Percentiles rank a stretch among this genome's conserved stretches.
Evolutionary conservation across 306 rosid genomes (phyloP).

Genomic region (Corylus avellana): DNA sequence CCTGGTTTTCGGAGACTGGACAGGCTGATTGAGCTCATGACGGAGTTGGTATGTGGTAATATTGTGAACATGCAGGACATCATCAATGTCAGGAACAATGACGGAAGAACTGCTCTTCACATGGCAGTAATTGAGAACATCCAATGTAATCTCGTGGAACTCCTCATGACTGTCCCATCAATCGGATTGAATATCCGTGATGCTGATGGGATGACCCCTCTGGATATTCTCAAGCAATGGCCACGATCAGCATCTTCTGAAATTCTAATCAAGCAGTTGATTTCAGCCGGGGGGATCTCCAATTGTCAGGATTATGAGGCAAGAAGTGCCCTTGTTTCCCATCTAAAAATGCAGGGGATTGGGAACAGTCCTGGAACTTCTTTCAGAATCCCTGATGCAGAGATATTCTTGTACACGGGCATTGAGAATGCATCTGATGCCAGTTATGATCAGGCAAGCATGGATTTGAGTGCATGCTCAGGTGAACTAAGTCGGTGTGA

Average conservation of each 20-base stretch:
- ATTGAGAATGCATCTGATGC: conserved; percentile 59
- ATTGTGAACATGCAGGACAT: conserved; percentile 44
- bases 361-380: conserved; percentile 84
- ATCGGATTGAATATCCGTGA: conserved; percentile 66
- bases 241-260: conserved; percentile 65
- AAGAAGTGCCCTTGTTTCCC: conserved; percentile 56
- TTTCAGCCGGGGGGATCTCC: conserved; percentile 71
- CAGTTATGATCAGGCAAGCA: conserved; percentile 42
- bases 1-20: conserved; percentile 82
- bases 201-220: conserved; percentile 70
- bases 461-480: conserved; percentile 40
- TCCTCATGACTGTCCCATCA: conserved; percentile 63
- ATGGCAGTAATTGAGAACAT: conserved; percentile 59
- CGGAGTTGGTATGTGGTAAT: conserved; percentile 41
- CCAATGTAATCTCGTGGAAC: conserved; percentile 62
- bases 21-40: conserved; percentile 71
- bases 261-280: conserved; percentile 64
- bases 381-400: conserved; percentile 87
- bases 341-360: conserved; percentile 63
- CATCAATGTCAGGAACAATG: conserved; percentile 65
- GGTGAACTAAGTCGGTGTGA: conserved; percentile 45
- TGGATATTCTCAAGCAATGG: conserved; percentile 70
- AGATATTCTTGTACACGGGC: conserved; percentile 80
- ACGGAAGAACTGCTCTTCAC: conserved; percentile 90
- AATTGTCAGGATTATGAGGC: conserved; percentile 40